Percentiles rank a stretch among this genome's conserved stretches.
Evolutionary conservation across 768 basidiomycete species (phyloP).

Genomic region (Brasilioporus rufonigricans): DNA sequence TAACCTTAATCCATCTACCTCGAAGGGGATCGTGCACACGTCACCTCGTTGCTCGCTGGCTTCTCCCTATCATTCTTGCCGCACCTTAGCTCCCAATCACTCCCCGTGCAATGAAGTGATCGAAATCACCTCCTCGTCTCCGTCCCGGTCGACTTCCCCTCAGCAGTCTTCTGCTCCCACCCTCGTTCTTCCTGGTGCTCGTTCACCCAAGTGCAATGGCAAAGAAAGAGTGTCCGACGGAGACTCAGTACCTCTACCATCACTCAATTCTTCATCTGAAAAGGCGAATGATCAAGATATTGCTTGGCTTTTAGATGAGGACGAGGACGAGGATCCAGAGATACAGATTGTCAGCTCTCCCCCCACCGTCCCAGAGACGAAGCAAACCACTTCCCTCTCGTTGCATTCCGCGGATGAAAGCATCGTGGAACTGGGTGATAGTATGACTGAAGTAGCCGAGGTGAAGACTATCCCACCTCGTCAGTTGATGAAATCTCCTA

Average conservation of each 20-base stretch:
- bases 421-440: constrained; percentile 7
- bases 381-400: constrained; percentile 1
- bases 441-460: constrained; percentile 17
- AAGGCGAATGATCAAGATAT: constrained; percentile 40
- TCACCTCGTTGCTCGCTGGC: constrained; percentile 9
- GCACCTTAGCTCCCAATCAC: neutral
- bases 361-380: constrained; percentile 29
- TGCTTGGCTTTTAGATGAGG: constrained; percentile 67
- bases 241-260: neutral
- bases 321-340: constrained; percentile 58
- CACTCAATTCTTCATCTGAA: neutral
- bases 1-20: constrained; percentile 4
- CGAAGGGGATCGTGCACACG: neutral
- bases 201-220: constrained; percentile 2
- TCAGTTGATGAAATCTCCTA: constrained; percentile 6
- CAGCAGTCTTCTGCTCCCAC: neutral
- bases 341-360: constrained; percentile 55
- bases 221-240: constrained; percentile 11
- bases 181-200: neutral
- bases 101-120: constrained; percentile 31
- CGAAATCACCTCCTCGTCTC: constrained; percentile 33
- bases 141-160: constrained; percentile 17
- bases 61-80: constrained; percentile 14
- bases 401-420: constrained; percentile 19
- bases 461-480: constrained; percentile 17